A percentile compares a stretch with the other conserved stretches of the same genome.
phyloP scores from a whole-genome alignment of 805 yeast genomes.

The Saturnispora ahearnii region DNA sequence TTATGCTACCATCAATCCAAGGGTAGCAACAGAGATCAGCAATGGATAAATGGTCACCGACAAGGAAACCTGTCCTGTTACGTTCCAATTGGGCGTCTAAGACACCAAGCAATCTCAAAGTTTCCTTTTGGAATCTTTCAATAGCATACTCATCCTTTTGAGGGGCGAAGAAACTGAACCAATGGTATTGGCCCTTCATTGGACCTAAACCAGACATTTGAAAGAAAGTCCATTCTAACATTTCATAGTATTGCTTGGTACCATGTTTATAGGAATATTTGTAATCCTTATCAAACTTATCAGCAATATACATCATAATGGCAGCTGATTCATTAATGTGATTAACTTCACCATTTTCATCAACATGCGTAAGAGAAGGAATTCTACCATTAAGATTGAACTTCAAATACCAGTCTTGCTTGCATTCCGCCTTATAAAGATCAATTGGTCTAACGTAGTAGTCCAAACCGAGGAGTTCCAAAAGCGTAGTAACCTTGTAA shows the following conservation, averaged over 20 bases:
- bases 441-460: constrained; percentile 36
- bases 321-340: constrained; percentile 54
- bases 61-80: constrained; percentile 45
- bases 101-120: constrained; percentile 46
- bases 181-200: constrained; percentile 52
- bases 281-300: constrained; percentile 47
- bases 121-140: constrained; percentile 42
- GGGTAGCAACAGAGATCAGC: constrained; percentile 48
- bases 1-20: constrained; percentile 31
- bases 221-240: constrained; percentile 45
- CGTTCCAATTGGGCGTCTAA: constrained; percentile 40
- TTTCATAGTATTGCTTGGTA: constrained; percentile 40
- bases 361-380: constrained; percentile 41
- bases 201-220: constrained; percentile 56
- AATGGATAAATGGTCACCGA: constrained; percentile 48
- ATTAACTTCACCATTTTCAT: constrained; percentile 33
- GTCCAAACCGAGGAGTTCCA: constrained; percentile 35
- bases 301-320: constrained; percentile 49
- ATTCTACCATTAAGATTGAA: constrained; percentile 57
- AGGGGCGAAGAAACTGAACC: constrained; percentile 36
- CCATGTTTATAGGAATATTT: constrained; percentile 35
- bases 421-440: constrained; percentile 36
- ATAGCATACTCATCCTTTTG: constrained; percentile 49
- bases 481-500: constrained; percentile 31
- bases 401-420: constrained; percentile 47